Conservation (phyloP, 2,329 filamentous ascomycete genomes). For the Aspergillus viridinutans region DNA sequence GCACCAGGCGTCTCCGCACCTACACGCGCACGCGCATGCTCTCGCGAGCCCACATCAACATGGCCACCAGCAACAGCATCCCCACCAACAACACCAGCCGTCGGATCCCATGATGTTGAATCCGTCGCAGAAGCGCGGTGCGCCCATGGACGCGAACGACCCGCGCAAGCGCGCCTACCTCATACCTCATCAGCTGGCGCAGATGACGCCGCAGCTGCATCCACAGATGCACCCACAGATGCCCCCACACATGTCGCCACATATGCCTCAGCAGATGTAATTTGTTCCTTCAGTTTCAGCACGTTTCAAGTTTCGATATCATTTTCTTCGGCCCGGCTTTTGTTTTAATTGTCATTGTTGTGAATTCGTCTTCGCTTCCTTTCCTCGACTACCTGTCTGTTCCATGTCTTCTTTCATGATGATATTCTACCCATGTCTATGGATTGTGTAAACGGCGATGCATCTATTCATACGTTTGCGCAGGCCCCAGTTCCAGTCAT, state of each 20-base stretch:
- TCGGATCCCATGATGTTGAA: conserved; percentile 15
- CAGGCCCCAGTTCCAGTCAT: not conserved
- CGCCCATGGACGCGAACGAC: conserved; percentile 14
- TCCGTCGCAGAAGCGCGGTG: conserved; percentile 15
- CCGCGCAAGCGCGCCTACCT: conserved; percentile 19
- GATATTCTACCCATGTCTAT: not conserved
- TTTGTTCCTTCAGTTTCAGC: not conserved
- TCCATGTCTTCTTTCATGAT: not conserved
- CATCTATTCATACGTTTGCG: not conserved
- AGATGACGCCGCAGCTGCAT: not conserved
- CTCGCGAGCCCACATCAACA: not conserved
- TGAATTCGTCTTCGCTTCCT: not conserved
- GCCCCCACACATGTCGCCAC: not conserved
- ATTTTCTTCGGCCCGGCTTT: not conserved
- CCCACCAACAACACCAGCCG: not conserved
- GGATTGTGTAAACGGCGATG: not conserved
- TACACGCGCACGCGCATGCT: not conserved
- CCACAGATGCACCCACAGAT: not conserved
- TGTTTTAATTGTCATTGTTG: not conserved
- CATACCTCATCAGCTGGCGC: conserved; percentile 14
- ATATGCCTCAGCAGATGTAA: conserved; percentile 14
- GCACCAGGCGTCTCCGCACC: conserved; percentile 6
- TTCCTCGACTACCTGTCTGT: not conserved
- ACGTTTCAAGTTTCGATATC: not conserved
- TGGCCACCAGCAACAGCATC: not conserved